Evolutionary conservation across 805 yeast genomes (phyloP), one percentile per base, ranked within the genome.

Genomic region (Candida insectalens): DNA sequence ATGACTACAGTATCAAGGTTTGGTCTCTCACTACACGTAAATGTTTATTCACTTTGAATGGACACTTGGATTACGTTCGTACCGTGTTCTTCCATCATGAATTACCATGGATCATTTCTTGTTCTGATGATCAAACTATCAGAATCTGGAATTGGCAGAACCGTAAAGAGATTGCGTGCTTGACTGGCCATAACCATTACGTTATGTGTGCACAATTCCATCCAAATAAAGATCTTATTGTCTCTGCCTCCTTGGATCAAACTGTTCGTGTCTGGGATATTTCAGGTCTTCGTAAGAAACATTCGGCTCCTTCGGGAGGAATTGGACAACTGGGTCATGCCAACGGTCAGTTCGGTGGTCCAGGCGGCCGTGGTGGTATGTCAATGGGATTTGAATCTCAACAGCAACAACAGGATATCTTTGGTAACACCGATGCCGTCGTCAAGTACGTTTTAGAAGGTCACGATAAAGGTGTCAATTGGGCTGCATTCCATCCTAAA

Each of bases 111-210:
- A 83, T 92, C 53, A 75, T 92, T 39, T 81, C 96, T 18, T 78
- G 92, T 40, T 84, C 96, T 29, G 99, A 92, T 60, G 99, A 92
- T 66, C 98, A 92, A 63, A 92, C 99, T 21, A 87, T 94, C 44
- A 74, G 99, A 57, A 89, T 92, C 45, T 92, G 99, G 99, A 94
- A 92, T 63, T 92, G 98, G 98, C 98, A 94, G 66, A 88, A 88
- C 57, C 77, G 98, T 48, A 89, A 87, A 57, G 97, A 92, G 51
- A 82, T 92, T 51, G 97, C 97, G 7, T 85, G 96, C 51, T 65
- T 92, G 46, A 89, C 98, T 6, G 98, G 99, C 41, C 99, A 92
- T 60, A 88, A 85, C 62, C 98, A 92, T 63, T 92, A 94, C 60
- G 96, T 92, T 36, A 84, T 92, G 92, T 83, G 94, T 49, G 97